Evolutionary conservation across 2,329 filamentous ascomycete species (phyloP), one percentile per base, ranked within the genome.

Genomic region (Remersonia thermophila): DNA sequence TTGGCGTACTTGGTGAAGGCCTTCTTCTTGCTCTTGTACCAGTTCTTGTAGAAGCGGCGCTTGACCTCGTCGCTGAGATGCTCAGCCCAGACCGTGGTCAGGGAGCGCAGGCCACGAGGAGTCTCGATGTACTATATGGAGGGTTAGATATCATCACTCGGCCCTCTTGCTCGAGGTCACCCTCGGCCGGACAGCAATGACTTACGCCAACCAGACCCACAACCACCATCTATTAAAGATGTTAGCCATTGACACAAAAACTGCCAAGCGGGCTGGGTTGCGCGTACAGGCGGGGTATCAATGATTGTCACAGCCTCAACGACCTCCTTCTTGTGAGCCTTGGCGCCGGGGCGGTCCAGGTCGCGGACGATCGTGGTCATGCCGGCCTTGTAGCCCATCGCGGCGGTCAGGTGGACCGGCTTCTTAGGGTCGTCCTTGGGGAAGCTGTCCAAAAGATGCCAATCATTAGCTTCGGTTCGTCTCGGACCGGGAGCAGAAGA

Each of bases 11-110:
- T 95, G 77, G 91, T 98, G 77, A 98, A 98, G 47, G 91, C 91
- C 89, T 98, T 98, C 85, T 95, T 96, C 87, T 98, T 98, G 78
- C 80, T 86, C 83, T 94, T 94, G 83, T 98, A 98, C 91, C 91
- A 98, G 83, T 98, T 98, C 86, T 96, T 96, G 84, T 98, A 98
- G 85, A 98, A 98, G 64, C 91, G 84, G 61, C 91, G 84, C 82
- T 94, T 94, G 68, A 98, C 64, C 73, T 96, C 91, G 68, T 98
- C 91, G 70, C 83, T 84, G 68, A 98, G 69, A 68, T 98, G 91
- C 80, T 96, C 91, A 61, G 91, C 91, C 91, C 91, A 98, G 65
- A 98, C 85, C 62, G 91, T 96, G 66, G 87, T 95, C 68, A 98
- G 86, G 53, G 91, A 98, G 67, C 91, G 89, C 60, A 98, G 86